Evolutionary conservation across 176 grass and related monocot genomes (phyloP).

Genomic region (Avena sativa): DNA sequence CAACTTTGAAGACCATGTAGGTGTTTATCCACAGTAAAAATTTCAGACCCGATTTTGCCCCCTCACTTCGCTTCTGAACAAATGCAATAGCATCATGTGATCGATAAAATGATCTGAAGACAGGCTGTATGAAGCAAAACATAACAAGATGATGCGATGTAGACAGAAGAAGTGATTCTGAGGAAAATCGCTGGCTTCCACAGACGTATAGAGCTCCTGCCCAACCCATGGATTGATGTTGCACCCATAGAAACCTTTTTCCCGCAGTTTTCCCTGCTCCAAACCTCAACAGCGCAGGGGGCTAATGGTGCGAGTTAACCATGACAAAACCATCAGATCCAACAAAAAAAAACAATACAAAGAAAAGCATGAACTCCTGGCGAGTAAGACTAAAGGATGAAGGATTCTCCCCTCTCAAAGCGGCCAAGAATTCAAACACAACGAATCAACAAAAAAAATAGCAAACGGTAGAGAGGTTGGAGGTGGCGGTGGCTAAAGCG

Average conservation of each 20-base stretch:
- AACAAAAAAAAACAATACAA: neutral
- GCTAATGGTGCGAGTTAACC: constrained; percentile 60
- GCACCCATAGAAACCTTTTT: constrained; percentile 57
- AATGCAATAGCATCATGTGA: neutral
- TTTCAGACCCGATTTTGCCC: constrained; percentile 37
- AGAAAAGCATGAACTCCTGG: neutral
- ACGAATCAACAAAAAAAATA: neutral
- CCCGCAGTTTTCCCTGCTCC: constrained; percentile 57
- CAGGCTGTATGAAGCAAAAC: neutral
- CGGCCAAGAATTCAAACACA: neutral
- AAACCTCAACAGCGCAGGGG: constrained; percentile 50
- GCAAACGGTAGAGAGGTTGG: neutral
- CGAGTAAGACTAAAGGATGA: neutral
- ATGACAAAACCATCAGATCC: neutral
- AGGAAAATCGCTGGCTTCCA: constrained; percentile 39
- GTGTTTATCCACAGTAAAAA: constrained; percentile 39
- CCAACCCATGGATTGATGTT: constrained; percentile 49
- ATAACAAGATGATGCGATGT: constrained; percentile 16
- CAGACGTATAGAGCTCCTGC: constrained; percentile 37
- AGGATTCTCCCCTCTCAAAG: neutral
- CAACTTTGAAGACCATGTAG: constrained; percentile 66
- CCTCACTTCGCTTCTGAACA: constrained; percentile 50
- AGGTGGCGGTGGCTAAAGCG: too few relatives aligned
- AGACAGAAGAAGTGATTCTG: constrained; percentile 45
- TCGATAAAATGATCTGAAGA: neutral